phyloP scores from a whole-genome alignment of 2,329 filamentous ascomycete species.

The Botryotinia convoluta region DNA sequence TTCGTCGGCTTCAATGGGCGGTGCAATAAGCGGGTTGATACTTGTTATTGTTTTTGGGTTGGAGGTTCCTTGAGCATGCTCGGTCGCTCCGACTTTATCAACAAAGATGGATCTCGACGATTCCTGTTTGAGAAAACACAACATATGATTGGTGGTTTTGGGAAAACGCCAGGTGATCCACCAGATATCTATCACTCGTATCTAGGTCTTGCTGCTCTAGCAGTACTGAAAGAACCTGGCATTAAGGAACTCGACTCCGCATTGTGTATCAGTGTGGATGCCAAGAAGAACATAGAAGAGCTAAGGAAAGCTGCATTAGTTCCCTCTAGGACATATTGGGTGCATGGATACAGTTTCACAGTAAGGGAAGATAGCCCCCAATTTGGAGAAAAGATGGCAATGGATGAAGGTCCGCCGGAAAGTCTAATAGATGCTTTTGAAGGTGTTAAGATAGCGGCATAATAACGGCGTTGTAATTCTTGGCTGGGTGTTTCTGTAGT shows the following conservation, averaged over 20 bases:
- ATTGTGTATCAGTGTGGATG: constrained; percentile 69
- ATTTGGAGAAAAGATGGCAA: constrained; percentile 27
- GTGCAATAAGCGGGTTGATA: constrained; percentile 87
- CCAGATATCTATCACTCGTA: constrained; percentile 87
- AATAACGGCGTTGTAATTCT: not conserved
- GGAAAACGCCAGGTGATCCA: constrained; percentile 64
- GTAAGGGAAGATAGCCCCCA: constrained; percentile 32
- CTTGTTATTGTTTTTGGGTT: constrained; percentile 96
- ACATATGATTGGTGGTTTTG: constrained; percentile 79
- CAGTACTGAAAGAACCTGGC: constrained; percentile 66
- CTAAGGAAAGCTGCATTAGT: constrained; percentile 27
- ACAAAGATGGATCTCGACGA: constrained; percentile 59
- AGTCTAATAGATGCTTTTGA: constrained; percentile 21
- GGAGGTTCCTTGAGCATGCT: constrained; percentile 63
- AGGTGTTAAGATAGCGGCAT: constrained; percentile 9
- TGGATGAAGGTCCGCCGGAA: constrained; percentile 23
- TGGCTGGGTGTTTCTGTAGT: constrained; percentile 4
- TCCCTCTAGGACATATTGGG: constrained; percentile 28
- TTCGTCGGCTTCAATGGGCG: constrained; percentile 83
- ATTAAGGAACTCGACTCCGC: constrained; percentile 71
- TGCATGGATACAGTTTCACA: constrained; percentile 32
- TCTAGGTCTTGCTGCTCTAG: constrained; percentile 77
- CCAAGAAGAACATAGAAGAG: constrained; percentile 48
- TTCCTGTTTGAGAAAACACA: constrained; percentile 86
- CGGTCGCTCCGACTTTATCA: constrained; percentile 54